Percentiles rank a stretch among this genome's conserved stretches.
These are phyloP conservation scores for Leishmania amazonensis DNA, from an alignment of 208 protist species.

Conservation along the genomic window DNA sequence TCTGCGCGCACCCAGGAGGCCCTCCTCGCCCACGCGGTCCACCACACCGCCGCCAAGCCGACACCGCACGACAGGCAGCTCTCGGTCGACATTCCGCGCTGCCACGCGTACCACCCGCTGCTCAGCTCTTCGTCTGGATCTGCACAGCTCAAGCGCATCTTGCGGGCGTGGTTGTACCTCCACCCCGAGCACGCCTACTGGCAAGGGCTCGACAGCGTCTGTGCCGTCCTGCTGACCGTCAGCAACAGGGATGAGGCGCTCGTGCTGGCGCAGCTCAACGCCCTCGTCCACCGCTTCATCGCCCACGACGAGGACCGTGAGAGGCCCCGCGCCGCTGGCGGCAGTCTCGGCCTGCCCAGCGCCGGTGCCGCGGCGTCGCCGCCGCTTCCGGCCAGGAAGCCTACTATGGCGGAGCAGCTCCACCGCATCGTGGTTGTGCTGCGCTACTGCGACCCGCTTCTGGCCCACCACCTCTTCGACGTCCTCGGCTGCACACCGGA, in stretches of 20 bases:
- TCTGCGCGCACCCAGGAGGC: constrained; percentile 29
- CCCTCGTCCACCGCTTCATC: constrained; percentile 84
- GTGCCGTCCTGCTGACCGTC: constrained; percentile 82
- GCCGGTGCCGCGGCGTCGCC: not conserved
- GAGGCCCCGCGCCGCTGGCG: not conserved
- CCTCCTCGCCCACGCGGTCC: constrained; percentile 20
- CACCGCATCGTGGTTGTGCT: constrained; percentile 59
- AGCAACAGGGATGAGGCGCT: constrained; percentile 74
- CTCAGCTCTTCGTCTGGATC: constrained; percentile 76
- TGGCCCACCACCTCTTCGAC: constrained; percentile 89
- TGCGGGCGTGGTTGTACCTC: constrained; percentile 84
- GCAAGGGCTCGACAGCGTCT: constrained; percentile 95
- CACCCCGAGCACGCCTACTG: constrained; percentile 73
- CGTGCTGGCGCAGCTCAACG: constrained; percentile 75
- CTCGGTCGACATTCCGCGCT: constrained; percentile 93
- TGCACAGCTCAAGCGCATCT: constrained; percentile 62
- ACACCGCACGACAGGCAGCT: constrained; percentile 86
- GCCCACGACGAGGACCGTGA: constrained; percentile 50
- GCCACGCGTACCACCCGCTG: constrained; percentile 94
- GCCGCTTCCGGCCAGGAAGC: constrained; percentile 17
- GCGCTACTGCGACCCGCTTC: constrained; percentile 87
- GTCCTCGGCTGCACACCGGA: constrained; percentile 82
- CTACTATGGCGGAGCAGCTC: constrained; percentile 80
- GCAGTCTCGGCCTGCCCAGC: not conserved
- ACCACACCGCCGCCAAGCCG: constrained; percentile 22